These are phyloP conservation scores for Amylocystis lapponica DNA, from an alignment of 768 basidiomycete species.

Conservation along the genomic window DNA sequence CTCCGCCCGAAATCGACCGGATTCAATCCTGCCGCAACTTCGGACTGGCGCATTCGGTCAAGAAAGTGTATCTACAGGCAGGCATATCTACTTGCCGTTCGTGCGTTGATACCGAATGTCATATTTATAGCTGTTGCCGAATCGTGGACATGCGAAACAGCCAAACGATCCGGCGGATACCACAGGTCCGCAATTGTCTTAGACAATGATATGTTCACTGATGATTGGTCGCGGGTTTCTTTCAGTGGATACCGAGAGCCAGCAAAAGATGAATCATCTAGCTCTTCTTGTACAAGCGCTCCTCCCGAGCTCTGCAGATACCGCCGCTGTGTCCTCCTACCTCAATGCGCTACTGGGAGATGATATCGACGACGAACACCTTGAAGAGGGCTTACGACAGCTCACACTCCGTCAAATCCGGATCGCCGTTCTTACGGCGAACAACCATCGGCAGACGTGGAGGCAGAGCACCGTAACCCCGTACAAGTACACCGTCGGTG, in stretches of 20 bases:
- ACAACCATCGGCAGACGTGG: constrained; percentile 36
- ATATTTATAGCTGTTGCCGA: constrained; percentile 36
- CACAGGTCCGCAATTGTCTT: constrained; percentile 5
- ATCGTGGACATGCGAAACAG: constrained; percentile 25
- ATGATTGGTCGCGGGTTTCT: not conserved
- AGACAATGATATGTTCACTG: not conserved
- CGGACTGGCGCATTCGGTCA: constrained; percentile 36
- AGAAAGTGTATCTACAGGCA: constrained; percentile 33
- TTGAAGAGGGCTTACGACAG: constrained; percentile 5
- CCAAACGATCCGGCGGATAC: constrained; percentile 21
- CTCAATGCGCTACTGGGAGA: constrained; percentile 30
- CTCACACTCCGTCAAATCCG: constrained; percentile 34
- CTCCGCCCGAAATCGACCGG: constrained; percentile 30
- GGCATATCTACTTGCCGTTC: not conserved
- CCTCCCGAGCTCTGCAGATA: constrained; percentile 30
- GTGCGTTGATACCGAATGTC: no score
- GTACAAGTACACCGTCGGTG: constrained; percentile 37
- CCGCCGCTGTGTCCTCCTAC: constrained; percentile 25
- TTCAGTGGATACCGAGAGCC: constrained; percentile 29
- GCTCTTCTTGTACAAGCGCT: constrained; percentile 33
- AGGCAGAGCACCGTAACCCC: constrained; percentile 34
- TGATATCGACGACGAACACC: constrained; percentile 26
- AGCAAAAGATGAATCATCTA: constrained; percentile 36
- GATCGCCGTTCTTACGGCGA: constrained; percentile 29
- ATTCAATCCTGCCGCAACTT: constrained; percentile 37